These are phyloP conservation scores for Alectoria sarmentosa DNA, from an alignment of 495 filamentous ascomycete genomes.

Conservation along the genomic window DNA sequence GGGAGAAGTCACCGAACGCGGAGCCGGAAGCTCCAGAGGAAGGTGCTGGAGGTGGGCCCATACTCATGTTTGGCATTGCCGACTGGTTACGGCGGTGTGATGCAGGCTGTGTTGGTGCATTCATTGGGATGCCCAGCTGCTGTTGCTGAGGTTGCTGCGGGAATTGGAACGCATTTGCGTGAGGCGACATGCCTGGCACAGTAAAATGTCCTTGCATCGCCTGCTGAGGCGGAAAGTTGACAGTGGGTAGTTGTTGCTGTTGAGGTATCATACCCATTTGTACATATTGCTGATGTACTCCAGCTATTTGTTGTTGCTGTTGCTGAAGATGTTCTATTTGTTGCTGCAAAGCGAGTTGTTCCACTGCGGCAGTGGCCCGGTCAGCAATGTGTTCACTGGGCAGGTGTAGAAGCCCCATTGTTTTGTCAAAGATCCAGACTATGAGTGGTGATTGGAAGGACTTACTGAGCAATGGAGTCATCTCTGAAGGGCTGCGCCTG, in stretches of 20 bases:
- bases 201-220: constrained; percentile 51
- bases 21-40: constrained; percentile 90
- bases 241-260: constrained; percentile 73
- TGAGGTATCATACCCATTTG: constrained; percentile 91
- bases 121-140: constrained; percentile 62
- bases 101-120: constrained; percentile 65
- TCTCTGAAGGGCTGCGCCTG: constrained; percentile 91
- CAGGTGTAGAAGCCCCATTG: neutral
- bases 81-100: constrained; percentile 98
- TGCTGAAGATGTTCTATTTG: constrained; percentile 97
- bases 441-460: constrained; percentile 34
- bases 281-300: constrained; percentile 92
- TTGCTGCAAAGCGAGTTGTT: constrained; percentile 97
- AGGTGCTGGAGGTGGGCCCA: constrained; percentile 92
- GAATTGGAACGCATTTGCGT: constrained; percentile 82
- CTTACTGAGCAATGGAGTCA: constrained; percentile 98
- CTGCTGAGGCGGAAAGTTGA: constrained; percentile 47
- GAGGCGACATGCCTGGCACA: constrained; percentile 71
- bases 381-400: constrained; percentile 7
- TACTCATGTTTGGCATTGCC: constrained; percentile 84
- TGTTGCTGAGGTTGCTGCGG: constrained; percentile 70
- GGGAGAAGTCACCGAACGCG: constrained; percentile 68
- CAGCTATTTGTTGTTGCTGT: constrained; percentile 96
- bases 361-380: constrained; percentile 52
- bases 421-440: neutral